Evolutionary conservation across 176 grass and related monocot species (phyloP).

Genomic region (Eremochloa ophiuroides): DNA sequence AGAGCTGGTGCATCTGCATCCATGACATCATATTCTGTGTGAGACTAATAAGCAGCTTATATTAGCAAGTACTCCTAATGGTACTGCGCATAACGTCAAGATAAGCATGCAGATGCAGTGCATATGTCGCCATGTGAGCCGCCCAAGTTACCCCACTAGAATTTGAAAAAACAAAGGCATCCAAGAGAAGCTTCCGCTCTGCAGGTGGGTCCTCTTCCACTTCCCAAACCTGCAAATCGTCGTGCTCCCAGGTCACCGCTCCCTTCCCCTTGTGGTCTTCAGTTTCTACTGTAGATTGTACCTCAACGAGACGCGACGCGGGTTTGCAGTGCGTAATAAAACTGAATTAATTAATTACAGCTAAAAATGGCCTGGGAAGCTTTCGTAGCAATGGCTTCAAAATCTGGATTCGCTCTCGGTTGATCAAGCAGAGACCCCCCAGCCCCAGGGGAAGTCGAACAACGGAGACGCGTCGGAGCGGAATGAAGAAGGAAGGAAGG

Average conservation of each 20-base stretch:
- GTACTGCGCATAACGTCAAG: neutral
- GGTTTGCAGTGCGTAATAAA: neutral
- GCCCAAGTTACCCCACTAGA: neutral
- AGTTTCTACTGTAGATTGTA: neutral
- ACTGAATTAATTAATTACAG: neutral
- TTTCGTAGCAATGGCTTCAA: neutral
- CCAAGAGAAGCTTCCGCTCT: conserved; percentile 9
- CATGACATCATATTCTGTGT: neutral
- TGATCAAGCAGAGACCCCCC: neutral
- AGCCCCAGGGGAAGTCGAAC: neutral
- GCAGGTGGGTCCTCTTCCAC: neutral
- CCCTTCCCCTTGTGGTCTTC: neutral
- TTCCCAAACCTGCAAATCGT: neutral
- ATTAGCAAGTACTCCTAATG: neutral
- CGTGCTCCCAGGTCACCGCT: neutral
- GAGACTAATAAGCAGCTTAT: neutral
- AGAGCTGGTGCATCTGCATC: neutral
- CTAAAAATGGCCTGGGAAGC: neutral
- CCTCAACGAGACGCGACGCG: neutral
- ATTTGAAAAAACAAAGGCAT: neutral
- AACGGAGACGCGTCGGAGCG: neutral
- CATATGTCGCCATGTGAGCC: neutral
- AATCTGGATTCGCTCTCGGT: neutral
- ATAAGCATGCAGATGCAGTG: neutral
- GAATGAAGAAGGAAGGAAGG: neutral